These are phyloP conservation scores for Alliaria petiolata DNA, from an alignment of 345 rosid species.

Conservation along the genomic window DNA sequence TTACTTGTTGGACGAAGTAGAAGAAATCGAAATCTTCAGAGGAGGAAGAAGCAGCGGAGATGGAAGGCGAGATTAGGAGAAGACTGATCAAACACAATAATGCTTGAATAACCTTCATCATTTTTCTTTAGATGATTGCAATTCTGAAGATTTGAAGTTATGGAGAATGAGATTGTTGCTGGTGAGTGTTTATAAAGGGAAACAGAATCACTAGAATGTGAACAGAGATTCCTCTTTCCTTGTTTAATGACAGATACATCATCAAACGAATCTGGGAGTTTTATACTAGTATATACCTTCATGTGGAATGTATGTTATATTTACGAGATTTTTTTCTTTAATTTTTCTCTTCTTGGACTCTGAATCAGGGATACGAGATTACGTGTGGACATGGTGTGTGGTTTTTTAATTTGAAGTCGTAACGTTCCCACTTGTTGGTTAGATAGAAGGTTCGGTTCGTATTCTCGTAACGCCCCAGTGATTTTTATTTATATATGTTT, in stretches of 20 bases:
- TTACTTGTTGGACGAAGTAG: slow-evolving; percentile 92
- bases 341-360: not conserved
- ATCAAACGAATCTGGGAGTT: slow-evolving; percentile 20
- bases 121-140: not conserved
- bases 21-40: slow-evolving; percentile 85
- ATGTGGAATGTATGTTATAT: slow-evolving; percentile 8
- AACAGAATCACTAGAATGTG: slow-evolving; percentile 21
- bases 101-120: slow-evolving; percentile 20
- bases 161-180: not conserved
- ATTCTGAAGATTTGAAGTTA: not conserved
- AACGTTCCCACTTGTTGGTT: slow-evolving; percentile 27
- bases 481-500: not conserved
- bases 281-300: slow-evolving; percentile 17
- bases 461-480: not conserved
- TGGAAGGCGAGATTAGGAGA: slow-evolving; percentile 30
- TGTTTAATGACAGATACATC: slow-evolving; percentile 10
- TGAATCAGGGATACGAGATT: slow-evolving; percentile 3
- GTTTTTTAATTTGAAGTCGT: not conserved
- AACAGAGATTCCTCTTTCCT: slow-evolving; percentile 24
- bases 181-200: not conserved
- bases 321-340: slow-evolving; percentile 5
- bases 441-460: slow-evolving; percentile 7
- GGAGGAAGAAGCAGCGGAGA: slow-evolving; percentile 36
- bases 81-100: slow-evolving; percentile 18
- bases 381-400: slow-evolving; percentile 22